Evolutionary conservation across 257 asterid species (phyloP).

Genomic region (Sherardia arvensis): DNA sequence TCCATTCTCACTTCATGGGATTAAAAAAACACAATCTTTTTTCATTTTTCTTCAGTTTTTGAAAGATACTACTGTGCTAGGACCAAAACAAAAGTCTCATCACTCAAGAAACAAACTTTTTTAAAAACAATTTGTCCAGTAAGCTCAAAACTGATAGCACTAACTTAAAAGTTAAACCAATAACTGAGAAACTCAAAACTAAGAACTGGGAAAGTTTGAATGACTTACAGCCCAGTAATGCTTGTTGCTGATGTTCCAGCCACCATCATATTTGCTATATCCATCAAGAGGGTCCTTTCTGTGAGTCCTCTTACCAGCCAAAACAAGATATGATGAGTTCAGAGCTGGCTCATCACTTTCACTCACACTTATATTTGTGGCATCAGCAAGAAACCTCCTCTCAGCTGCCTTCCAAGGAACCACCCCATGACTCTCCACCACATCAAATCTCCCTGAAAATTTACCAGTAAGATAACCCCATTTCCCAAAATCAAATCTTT

Average conservation of each 20-base stretch:
- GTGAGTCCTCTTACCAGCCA: conserved; percentile 67
- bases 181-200: too few relatives aligned
- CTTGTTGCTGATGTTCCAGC: conserved; percentile 73
- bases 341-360: conserved; percentile 28
- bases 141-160: not conserved
- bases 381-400: conserved; percentile 51
- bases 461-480: conserved; percentile 2
- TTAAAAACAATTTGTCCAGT: not conserved
- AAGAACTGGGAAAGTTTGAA: not conserved
- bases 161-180: too few relatives aligned
- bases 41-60: not conserved
- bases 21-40: not conserved
- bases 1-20: not conserved
- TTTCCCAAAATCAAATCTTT: not conserved
- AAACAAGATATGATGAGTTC: conserved; percentile 50
- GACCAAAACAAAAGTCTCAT: not conserved
- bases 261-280: conserved; percentile 56
- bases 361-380: not conserved
- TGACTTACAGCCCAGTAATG: conserved; percentile 93
- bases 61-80: not conserved
- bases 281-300: conserved; percentile 63
- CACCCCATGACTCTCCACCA: conserved; percentile 16
- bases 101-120: not conserved
- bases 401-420: conserved; percentile 30
- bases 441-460: conserved; percentile 23